Percentiles rank a stretch among this genome's conserved stretches.
Evolutionary conservation across 495 filamentous ascomycete species (phyloP).

Genomic region (Aspergillus taichungensis): DNA sequence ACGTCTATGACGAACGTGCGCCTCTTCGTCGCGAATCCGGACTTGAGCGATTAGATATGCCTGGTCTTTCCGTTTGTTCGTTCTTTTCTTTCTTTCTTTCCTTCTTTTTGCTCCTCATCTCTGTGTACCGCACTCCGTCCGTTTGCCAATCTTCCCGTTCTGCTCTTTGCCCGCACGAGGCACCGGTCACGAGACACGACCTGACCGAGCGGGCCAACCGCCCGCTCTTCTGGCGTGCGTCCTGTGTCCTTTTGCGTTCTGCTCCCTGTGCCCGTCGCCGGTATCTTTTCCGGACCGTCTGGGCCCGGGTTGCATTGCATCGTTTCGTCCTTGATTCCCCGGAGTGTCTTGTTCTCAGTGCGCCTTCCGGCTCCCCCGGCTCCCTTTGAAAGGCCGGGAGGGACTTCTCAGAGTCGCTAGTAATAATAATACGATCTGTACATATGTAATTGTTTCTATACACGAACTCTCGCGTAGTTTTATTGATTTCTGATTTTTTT

Average conservation of each 20-base stretch:
- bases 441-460: constrained; percentile 5
- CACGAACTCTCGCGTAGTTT: no score
- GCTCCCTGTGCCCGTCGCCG: neutral
- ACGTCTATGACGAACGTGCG: constrained; percentile 75
- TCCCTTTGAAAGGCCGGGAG: neutral
- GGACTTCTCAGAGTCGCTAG: constrained; percentile 12
- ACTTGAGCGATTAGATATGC: constrained; percentile 53
- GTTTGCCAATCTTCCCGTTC: no score
- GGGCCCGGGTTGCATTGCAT: neutral
- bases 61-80: neutral
- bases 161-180: no score
- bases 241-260: constrained; percentile 1
- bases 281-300: neutral
- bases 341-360: neutral
- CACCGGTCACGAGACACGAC: no score
- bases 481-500: no score
- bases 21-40: constrained; percentile 92
- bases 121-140: no score
- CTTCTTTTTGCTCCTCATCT: constrained; percentile 4
- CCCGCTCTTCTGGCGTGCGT: neutral
- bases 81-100: constrained; percentile 1
- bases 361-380: constrained; percentile 9
- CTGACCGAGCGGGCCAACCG: neutral
- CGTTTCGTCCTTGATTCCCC: neutral
- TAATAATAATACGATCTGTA: constrained; percentile 22